Base-by-base conservation (phyloP, 768 basidiomycete genomes). In the Boletus rex-veris region DNA sequence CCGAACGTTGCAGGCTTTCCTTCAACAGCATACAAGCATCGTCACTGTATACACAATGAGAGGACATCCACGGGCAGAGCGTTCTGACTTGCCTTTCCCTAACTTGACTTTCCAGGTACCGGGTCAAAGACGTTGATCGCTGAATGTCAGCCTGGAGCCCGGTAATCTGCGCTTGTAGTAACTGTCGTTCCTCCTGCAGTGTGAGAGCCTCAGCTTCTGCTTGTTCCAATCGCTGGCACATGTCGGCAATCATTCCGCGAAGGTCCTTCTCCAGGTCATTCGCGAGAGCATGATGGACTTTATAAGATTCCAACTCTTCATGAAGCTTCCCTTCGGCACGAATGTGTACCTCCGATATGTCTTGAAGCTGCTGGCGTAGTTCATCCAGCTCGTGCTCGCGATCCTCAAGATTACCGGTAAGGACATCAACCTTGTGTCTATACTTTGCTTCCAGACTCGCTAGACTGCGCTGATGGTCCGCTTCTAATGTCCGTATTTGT, bases 71-170 rank as follows among this genome's bases (percentile, higher is more conserved):
- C 12, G 28, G 3, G 16, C 8, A 51, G 30, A 18, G n/a, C 26
- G 9, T 38, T 28, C 19, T 16, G 52, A 60, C 79, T 30, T 56
- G 84, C 89, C 78, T 79, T 50, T 88, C 85, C 62, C 79, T 80
- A 38, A 80, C 64, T 63, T 87, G 82, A 60, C 75, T 77, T 68
- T 91, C 86, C 48, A 86, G 64, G 67, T 79, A 82, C 53, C 84
- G 79, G 37, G 74, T 74, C 52, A 86, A 68, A 7, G 88, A 88
- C 43, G 79, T 72, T 9, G 75, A 77, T 36, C 83, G 80, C 66
- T 90, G 86, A 12, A 81, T 67, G 61, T 90, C 85, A 3, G 87
- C 84, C 55, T 81, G 80, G 26, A 88, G 70, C 14, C 72, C 69
- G 0, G 85, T 88, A 43, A 77, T 76, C 58, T 84, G 74, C 45